A percentile compares a stretch with the other conserved stretches of the same genome.
Conservation (phyloP, 2,329 filamentous ascomycete species). For the Pseudogymnoascus sp. region DNA sequence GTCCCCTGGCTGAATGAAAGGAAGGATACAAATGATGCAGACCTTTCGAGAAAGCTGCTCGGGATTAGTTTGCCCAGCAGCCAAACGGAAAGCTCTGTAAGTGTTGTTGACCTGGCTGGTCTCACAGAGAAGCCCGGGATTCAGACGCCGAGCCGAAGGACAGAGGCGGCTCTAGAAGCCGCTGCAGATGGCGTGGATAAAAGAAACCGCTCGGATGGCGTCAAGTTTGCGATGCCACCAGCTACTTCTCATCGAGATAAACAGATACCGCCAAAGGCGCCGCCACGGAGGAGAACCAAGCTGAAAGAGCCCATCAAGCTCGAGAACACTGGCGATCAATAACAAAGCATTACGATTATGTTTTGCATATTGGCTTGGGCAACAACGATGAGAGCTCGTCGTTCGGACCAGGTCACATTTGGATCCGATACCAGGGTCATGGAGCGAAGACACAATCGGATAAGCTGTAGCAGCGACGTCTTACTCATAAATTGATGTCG, state of each 20-base stretch:
- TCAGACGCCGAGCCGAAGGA: constrained; percentile 66
- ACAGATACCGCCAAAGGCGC: background rate
- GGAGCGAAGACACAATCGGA: background rate
- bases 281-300: background rate
- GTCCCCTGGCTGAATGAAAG: constrained; percentile 59
- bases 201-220: background rate
- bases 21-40: constrained; percentile 34
- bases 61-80: constrained; percentile 64
- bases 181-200: constrained; percentile 16
- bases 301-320: background rate
- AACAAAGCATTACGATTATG: constrained; percentile 5
- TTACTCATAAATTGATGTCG: background rate
- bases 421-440: background rate
- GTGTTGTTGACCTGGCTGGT: constrained; percentile 70
- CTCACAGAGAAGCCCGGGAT: constrained; percentile 78
- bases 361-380: background rate
- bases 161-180: constrained; percentile 24
- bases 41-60: constrained; percentile 53
- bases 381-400: background rate
- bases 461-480: background rate
- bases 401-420: background rate
- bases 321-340: background rate
- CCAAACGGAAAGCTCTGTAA: constrained; percentile 65
- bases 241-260: background rate
- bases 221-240: background rate